Conservation (phyloP, 768 basidiomycete genomes). For the Cyclocybe cylindracea region DNA sequence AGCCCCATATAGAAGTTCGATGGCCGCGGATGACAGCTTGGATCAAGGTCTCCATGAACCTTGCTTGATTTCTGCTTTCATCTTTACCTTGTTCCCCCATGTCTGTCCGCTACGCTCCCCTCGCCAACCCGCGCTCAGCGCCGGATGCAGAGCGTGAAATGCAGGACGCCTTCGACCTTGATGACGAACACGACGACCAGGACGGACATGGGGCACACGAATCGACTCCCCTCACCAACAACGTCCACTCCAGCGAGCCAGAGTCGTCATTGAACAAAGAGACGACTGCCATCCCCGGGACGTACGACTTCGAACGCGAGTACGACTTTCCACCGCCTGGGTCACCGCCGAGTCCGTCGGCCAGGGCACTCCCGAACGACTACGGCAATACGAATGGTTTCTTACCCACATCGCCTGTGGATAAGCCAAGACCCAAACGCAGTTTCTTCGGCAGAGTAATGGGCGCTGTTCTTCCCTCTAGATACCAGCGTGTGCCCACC, state of each 20-base stretch:
- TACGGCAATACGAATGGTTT: slow-evolving; percentile 74
- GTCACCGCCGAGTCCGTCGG: slow-evolving; percentile 66
- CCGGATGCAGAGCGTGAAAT: slow-evolving; percentile 61
- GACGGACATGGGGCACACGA: slow-evolving; percentile 42
- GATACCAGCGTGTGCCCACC: slow-evolving; percentile 57
- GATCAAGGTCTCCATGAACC: not conserved
- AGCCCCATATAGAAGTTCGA: too few species aligned
- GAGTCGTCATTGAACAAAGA: slow-evolving; percentile 10
- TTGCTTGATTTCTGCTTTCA: slow-evolving; percentile 5
- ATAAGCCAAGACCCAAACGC: slow-evolving; percentile 33
- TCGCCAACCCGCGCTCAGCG: slow-evolving; percentile 49
- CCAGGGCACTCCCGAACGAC: slow-evolving; percentile 62
- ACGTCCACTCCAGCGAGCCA: slow-evolving; percentile 9
- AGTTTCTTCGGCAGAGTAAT: slow-evolving; percentile 62
- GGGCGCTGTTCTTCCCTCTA: slow-evolving; percentile 64
- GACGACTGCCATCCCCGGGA: slow-evolving; percentile 38
- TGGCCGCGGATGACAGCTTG: not conserved
- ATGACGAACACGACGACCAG: slow-evolving; percentile 54
- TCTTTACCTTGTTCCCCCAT: slow-evolving; percentile 26
- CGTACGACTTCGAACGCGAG: slow-evolving; percentile 81
- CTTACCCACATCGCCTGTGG: slow-evolving; percentile 52
- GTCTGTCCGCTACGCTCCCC: slow-evolving; percentile 52
- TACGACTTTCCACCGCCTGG: slow-evolving; percentile 80
- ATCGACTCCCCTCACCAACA: slow-evolving; percentile 38
- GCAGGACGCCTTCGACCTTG: slow-evolving; percentile 74